Evolutionary conservation across 441 rosid species (phyloP), one percentile per base, ranked within the genome.

Genomic region (Syzygium syzygioides): DNA sequence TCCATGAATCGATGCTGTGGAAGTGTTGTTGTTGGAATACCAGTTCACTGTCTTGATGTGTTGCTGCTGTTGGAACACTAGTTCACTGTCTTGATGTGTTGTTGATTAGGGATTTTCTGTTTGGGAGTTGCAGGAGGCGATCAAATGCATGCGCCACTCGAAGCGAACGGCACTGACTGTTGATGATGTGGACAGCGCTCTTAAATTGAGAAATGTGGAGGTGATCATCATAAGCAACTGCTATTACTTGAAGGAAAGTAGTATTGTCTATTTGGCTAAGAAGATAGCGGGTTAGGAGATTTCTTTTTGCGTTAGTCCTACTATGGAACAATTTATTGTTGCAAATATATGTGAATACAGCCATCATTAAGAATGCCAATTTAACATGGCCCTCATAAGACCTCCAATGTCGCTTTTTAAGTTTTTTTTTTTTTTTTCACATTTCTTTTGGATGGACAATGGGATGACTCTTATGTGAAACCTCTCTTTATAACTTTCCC

Each of bases 91-190:
- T 76, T 76, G n/a, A 76, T 6, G 53, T 41, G 28, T 12, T 76
- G 83, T 76, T 76, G 23, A 76, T 1, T 76, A 13, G 83, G 83
- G 28, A n/a, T 25, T 41, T 76, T 45, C 53, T 76, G 53, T 76
- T 85, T 85, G 87, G 87, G 87, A 34, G 28, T 85, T 85, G 32
- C 87, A 85, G 87, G 87, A 85, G 64, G 87, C 87, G 1, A 59
- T 85, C 68, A 85, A 85, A 85, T 85, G 87, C 87, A 85, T 85
- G 87, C 87, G 66, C 68, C 87, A 85, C 87, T 85, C 87, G 4
- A 85, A 57, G 87, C 10, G 87, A 59, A 85, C 32, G 4, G 50
- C 13, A 28, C 87, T 85, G 52, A 56, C 68, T 30, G 87, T 56
- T 55, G 87, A 85, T 4, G 68, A 85, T 4, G 87, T 85, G 48